Base-by-base conservation (phyloP, 208 protist species). In the Porcisia hertigi region DNA sequence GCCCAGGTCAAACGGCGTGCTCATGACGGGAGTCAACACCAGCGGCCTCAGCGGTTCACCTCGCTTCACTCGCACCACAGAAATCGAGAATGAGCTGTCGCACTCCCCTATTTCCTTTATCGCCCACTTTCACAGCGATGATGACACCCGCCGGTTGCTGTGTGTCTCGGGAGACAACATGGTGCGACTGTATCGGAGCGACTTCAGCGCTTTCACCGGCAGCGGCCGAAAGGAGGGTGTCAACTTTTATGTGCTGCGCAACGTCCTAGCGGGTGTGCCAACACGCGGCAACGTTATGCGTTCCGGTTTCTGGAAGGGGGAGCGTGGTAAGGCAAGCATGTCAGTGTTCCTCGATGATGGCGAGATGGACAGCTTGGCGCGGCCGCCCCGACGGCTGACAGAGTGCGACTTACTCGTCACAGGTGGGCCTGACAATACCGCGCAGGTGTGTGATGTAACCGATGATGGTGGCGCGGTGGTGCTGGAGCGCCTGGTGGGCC, bases 371-470 rank as follows among this genome's bases (percentile, higher is more conserved):
- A 76, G 74, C 20, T 86, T 95, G 77, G 83, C 91, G 73, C 72
- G 73, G 36, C 69, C 72, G 25, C 73, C 76, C 55, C 87, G 93
- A 54, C 90, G 85, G 6, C 52, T 97, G 71, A 90, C 86, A 43
- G 88, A 97, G 80, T 93, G 91, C 73, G 93, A 97, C 69, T 69
- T 97, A 23, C 69, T 94, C 58, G 86, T 94, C 60, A 92, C 88
- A 7, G 86, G 84, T 55, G 93, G 93, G 6, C 75, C 84, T 0
- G 91, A 93, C 67, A 93, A 96, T 85, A 90, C 87, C 1, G 93
- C 91, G 18, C 84, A 83, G 64, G 86, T 97, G 58, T 94, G 90
- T 65, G 91, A 97, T 69, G 86, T 94, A n/a, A 92, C 91, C 14
- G 91, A 96, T 52, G 86, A 89, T 45, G 89, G 88, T 34, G 84